A percentile compares a stretch with the other conserved stretches of the same genome.
phyloP scores from a whole-genome alignment of 2,329 filamentous ascomycete species.

The Dendryphion nanum region DNA sequence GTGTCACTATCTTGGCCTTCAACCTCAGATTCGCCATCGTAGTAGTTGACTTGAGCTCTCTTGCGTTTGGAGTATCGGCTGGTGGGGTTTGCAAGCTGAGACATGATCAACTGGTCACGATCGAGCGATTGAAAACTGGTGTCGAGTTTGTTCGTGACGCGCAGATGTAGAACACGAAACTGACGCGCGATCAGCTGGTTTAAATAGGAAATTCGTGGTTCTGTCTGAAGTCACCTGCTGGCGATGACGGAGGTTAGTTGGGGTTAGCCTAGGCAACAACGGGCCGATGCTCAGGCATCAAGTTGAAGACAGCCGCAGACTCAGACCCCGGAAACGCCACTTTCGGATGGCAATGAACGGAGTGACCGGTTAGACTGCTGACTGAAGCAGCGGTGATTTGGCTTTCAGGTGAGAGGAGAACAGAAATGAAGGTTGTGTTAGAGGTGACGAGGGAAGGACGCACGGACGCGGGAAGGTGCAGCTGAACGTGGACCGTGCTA shows the following conservation, averaged over 20 bases:
- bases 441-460: too few relatives aligned
- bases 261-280: conserved; percentile 34
- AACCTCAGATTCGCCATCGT: conserved; percentile 21
- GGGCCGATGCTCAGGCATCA: conserved; percentile 29
- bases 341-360: too few relatives aligned
- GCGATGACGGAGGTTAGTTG: conserved; percentile 5
- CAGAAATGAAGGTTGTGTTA: too few relatives aligned
- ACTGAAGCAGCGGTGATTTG: too few relatives aligned
- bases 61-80: conserved; percentile 35
- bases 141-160: conserved; percentile 4
- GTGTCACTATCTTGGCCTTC: conserved; percentile 12
- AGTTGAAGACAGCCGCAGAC: too few relatives aligned
- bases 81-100: conserved; percentile 9
- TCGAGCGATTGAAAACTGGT: neutral
- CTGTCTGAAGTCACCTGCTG: conserved; percentile 10
- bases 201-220: conserved; percentile 15
- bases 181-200: conserved; percentile 19
- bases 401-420: too few relatives aligned
- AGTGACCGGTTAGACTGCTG: too few relatives aligned
- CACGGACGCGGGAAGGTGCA: too few relatives aligned
- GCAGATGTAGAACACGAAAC: conserved; percentile 19
- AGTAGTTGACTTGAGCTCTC: conserved; percentile 30
- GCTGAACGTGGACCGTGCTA: too few relatives aligned
- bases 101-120: conserved; percentile 10
- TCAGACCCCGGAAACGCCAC: too few relatives aligned